Evolutionary conservation across 1,284 basidiomycete species (phyloP).

Genomic region (Leccinum angustisporum): DNA sequence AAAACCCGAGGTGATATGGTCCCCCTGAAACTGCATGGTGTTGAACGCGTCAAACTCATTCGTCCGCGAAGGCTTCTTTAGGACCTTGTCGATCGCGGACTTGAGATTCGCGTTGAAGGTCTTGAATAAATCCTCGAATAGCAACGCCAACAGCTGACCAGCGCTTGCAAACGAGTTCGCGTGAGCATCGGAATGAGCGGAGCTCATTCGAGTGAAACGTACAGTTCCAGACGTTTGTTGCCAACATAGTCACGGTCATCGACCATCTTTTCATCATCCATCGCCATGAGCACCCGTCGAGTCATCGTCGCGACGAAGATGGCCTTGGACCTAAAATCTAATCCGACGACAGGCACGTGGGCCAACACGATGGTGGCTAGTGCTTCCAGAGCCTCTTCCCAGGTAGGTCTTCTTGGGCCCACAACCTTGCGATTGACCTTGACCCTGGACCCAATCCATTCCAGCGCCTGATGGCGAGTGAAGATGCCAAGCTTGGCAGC

Average conservation of each 20-base stretch:
- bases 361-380: slow-evolving; percentile 96
- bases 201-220: slow-evolving; percentile 33
- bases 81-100: slow-evolving; percentile 94
- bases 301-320: slow-evolving; percentile 99
- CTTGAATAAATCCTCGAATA: slow-evolving; percentile 99
- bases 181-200: slow-evolving; percentile 15
- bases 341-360: slow-evolving; percentile 89
- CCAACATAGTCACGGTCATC: slow-evolving; percentile 99
- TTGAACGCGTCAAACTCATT: slow-evolving; percentile 96
- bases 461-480: slow-evolving; percentile 92
- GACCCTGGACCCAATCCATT: slow-evolving; percentile 92
- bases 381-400: slow-evolving; percentile 95
- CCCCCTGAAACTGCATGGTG: slow-evolving; percentile 90
- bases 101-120: slow-evolving; percentile 98
- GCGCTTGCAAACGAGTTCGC: slow-evolving; percentile 61
- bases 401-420: slow-evolving; percentile 80
- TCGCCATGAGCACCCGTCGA: slow-evolving; percentile 91
- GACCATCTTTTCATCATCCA: slow-evolving; percentile 96
- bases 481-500: slow-evolving; percentile 89
- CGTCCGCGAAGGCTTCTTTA: slow-evolving; percentile 95
- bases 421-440: slow-evolving; percentile 83
- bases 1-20: slow-evolving; percentile 95
- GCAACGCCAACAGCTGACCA: slow-evolving; percentile 90
- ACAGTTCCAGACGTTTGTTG: slow-evolving; percentile 98
- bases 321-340: slow-evolving; percentile 94